Conservation (phyloP, 164 flowering plant genomes). For the Paratinospora sagittata region DNA sequence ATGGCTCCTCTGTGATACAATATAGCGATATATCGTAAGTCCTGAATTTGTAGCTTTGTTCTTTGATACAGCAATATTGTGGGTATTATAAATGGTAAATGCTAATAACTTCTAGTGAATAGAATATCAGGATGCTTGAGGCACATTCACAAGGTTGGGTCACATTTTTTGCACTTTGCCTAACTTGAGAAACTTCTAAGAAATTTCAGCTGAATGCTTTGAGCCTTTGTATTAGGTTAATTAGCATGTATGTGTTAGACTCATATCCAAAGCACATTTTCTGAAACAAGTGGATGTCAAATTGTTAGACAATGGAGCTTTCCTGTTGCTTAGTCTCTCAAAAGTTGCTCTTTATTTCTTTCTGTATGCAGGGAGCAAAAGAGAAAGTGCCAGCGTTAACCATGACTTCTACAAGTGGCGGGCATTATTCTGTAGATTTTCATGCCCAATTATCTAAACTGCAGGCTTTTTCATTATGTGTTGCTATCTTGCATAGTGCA, state of each 20-base stretch:
- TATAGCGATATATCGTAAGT: neutral
- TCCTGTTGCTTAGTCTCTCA: neutral
- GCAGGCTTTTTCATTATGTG: conserved; percentile 84
- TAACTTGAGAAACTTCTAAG: too few species aligned
- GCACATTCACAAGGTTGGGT: too few species aligned
- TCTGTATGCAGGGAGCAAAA: conserved; percentile 51
- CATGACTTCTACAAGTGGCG: conserved; percentile 39
- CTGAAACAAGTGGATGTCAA: neutral
- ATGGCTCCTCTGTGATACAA: too few species aligned
- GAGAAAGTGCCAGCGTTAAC: conserved; percentile 61
- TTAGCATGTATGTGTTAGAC: neutral
- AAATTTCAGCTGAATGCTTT: neutral
- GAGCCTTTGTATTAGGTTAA: neutral
- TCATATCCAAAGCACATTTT: neutral
- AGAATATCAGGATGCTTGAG: too few species aligned
- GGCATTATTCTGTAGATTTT: conserved; percentile 67
- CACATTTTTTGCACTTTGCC: too few species aligned
- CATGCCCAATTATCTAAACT: conserved; percentile 77
- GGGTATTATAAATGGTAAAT: too few species aligned
- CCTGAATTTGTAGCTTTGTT: too few species aligned
- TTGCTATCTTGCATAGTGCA: conserved; percentile 63
- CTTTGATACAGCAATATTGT: too few species aligned
- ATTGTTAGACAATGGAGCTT: neutral
- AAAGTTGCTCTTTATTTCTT: neutral
- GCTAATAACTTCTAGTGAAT: neutral